Evolutionary conservation across 2,329 filamentous ascomycete species (phyloP).

Genomic region (Phyllosticta ampelicida): DNA sequence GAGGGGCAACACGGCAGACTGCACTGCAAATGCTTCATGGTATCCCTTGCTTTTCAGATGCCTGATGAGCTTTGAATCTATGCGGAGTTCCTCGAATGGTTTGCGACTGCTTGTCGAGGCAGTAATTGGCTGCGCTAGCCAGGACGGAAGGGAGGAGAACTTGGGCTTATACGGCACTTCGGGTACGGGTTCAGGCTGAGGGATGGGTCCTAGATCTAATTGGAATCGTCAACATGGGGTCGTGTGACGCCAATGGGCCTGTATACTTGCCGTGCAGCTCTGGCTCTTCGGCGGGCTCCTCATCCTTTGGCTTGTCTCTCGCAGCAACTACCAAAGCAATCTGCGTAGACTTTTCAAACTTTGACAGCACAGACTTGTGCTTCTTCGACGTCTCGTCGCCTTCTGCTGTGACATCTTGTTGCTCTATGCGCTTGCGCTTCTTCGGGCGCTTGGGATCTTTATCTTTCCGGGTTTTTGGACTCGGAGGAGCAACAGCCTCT

Average conservation of each 20-base stretch:
- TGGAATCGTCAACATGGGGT: not conserved
- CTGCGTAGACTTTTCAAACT: constrained; percentile 33
- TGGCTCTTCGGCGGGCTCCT: constrained; percentile 16
- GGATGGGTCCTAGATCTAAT: constrained; percentile 63
- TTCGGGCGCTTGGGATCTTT: constrained; percentile 30
- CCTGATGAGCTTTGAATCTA: constrained; percentile 49
- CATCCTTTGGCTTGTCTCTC: constrained; percentile 12
- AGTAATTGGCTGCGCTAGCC: constrained; percentile 67
- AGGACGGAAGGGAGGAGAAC: constrained; percentile 70
- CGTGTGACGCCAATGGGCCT: not conserved
- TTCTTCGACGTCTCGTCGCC: constrained; percentile 22
- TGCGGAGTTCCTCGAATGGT: constrained; percentile 54
- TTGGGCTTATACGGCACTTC: constrained; percentile 49
- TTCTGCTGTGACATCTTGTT: constrained; percentile 17
- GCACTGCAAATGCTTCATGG: constrained; percentile 63
- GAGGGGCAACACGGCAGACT: constrained; percentile 69
- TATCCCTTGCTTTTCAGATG: constrained; percentile 60
- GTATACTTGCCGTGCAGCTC: constrained; percentile 42
- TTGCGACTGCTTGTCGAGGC: constrained; percentile 50
- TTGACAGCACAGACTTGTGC: constrained; percentile 31
- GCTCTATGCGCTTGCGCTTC: constrained; percentile 23
- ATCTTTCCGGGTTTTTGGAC: constrained; percentile 20
- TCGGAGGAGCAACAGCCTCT: constrained; percentile 1
- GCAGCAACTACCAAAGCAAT: constrained; percentile 14
- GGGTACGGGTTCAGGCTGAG: constrained; percentile 58